Conservation (phyloP, 129 eudicot species). For the Tagetes erecta region DNA sequence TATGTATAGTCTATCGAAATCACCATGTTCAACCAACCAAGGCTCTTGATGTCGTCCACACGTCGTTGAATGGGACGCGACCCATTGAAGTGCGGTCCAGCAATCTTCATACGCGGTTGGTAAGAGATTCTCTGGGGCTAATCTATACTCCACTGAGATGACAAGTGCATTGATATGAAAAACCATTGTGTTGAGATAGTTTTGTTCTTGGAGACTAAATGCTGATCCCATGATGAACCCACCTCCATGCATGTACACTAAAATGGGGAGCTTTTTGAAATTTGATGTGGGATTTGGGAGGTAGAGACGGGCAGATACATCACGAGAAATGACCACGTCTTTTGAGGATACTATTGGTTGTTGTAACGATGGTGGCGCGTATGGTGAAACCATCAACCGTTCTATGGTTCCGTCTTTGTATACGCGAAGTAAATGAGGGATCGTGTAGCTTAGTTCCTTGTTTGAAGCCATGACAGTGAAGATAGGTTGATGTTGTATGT, state of each 20-base stretch:
- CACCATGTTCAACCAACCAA: slow-evolving; percentile 29
- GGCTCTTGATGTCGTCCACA: background rate
- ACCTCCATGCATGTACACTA: slow-evolving; percentile 29
- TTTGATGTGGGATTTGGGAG: slow-evolving; percentile 21
- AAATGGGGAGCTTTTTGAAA: slow-evolving; percentile 18
- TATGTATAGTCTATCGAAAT: slow-evolving; percentile 31
- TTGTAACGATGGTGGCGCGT: slow-evolving; percentile 26
- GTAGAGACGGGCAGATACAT: slow-evolving; percentile 8
- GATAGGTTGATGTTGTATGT: no score
- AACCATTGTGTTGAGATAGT: background rate
- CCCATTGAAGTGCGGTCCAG: slow-evolving; percentile 52
- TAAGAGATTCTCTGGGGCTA: slow-evolving; percentile 50
- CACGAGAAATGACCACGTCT: slow-evolving; percentile 18
- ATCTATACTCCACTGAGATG: slow-evolving; percentile 36
- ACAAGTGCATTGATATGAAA: slow-evolving; percentile 17
- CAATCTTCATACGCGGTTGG: slow-evolving; percentile 54
- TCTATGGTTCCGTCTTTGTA: slow-evolving; percentile 47
- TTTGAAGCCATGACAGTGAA: background rate
- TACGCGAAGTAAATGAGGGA: slow-evolving; percentile 24
- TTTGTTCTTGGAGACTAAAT: slow-evolving; percentile 14
- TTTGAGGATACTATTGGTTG: slow-evolving; percentile 21
- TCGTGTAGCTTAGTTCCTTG: slow-evolving; percentile 29
- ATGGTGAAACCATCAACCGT: slow-evolving; percentile 31
- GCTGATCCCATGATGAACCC: slow-evolving; percentile 27
- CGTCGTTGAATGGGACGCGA: slow-evolving; percentile 26